Percentiles rank a stretch among this genome's conserved stretches.
These are phyloP conservation scores for Tephrocybe sp. DNA, from an alignment of 768 basidiomycete species.

Conservation along the genomic window DNA sequence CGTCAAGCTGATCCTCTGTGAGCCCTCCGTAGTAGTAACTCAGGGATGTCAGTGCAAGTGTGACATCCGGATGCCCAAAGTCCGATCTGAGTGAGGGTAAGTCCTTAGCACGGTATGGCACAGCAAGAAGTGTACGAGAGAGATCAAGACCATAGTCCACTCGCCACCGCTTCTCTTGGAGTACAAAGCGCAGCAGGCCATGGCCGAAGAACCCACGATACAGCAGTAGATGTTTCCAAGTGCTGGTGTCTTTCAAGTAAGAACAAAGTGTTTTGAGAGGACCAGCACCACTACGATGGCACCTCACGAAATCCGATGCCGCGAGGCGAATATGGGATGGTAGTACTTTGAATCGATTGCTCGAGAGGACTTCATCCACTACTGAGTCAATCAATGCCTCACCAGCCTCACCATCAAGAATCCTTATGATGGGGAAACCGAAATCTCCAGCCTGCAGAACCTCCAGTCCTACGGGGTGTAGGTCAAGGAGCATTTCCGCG, in stretches of 20 bases:
- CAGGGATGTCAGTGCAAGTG: slow-evolving; percentile 44
- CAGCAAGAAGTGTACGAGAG: slow-evolving; percentile 44
- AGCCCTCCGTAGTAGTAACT: slow-evolving; percentile 52
- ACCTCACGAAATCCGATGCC: slow-evolving; percentile 24
- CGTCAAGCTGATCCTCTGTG: slow-evolving; percentile 32
- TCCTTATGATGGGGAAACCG: slow-evolving; percentile 17
- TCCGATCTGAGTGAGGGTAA: slow-evolving; percentile 44
- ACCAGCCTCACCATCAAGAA: slow-evolving; percentile 19
- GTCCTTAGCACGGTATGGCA: slow-evolving; percentile 57
- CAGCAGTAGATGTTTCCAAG: slow-evolving; percentile 40
- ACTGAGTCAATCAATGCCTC: slow-evolving; percentile 15
- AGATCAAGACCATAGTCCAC: slow-evolving; percentile 52
- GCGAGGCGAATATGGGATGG: slow-evolving; percentile 15
- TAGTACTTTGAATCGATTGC: slow-evolving; percentile 19
- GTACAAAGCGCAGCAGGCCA: slow-evolving; percentile 37
- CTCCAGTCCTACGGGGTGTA: slow-evolving; percentile 23
- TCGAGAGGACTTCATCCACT: slow-evolving; percentile 19
- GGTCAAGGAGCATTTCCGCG: slow-evolving; percentile 10
- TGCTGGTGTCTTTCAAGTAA: slow-evolving; percentile 6
- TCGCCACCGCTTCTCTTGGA: slow-evolving; percentile 44
- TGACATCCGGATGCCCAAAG: slow-evolving; percentile 54
- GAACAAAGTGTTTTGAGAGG: background rate
- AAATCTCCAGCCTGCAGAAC: background rate
- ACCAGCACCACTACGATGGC: background rate
- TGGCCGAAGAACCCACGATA: slow-evolving; percentile 44